A percentile compares a stretch with the other conserved stretches of the same genome.
Evolutionary conservation across 2,329 filamentous ascomycete genomes (phyloP).

Genomic region (Trichoderma atrobrunneum): DNA sequence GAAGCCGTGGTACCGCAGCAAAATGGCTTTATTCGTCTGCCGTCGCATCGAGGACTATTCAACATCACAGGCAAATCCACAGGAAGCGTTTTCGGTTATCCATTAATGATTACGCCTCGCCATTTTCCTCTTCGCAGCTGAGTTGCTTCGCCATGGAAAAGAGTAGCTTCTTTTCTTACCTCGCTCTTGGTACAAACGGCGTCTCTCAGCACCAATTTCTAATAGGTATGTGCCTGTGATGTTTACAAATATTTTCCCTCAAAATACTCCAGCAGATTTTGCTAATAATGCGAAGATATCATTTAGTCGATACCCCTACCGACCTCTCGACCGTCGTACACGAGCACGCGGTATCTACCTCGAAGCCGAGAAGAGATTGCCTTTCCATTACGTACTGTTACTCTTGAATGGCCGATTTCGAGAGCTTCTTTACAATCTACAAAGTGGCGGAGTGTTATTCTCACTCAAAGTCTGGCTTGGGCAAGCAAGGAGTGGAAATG

Average conservation of each 20-base stretch:
- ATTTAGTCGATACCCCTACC: not conserved
- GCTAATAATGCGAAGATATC: not conserved
- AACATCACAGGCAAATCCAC: not conserved
- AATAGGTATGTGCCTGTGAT: not conserved
- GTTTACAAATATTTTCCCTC: not conserved
- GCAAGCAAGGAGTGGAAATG: not conserved
- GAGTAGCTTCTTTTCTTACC: not conserved
- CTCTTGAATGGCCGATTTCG: not conserved
- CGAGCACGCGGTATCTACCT: not conserved
- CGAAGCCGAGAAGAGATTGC: not conserved
- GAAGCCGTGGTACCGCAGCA: not conserved
- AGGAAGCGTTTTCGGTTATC: not conserved
- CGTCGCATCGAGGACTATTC: not conserved
- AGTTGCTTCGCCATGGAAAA: not conserved
- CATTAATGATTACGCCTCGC: not conserved
- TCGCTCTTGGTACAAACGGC: not conserved
- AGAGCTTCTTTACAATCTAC: not conserved
- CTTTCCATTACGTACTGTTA: not conserved
- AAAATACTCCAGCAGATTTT: not conserved
- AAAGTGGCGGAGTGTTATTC: not conserved
- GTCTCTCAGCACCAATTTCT: not conserved
- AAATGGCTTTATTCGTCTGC: not conserved
- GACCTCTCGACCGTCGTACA: not conserved
- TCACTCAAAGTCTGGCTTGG: not conserved
- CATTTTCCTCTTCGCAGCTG: not conserved